Evolutionary conservation across 441 rosid species (phyloP).

Genomic region (Corymbia calophylla): DNA sequence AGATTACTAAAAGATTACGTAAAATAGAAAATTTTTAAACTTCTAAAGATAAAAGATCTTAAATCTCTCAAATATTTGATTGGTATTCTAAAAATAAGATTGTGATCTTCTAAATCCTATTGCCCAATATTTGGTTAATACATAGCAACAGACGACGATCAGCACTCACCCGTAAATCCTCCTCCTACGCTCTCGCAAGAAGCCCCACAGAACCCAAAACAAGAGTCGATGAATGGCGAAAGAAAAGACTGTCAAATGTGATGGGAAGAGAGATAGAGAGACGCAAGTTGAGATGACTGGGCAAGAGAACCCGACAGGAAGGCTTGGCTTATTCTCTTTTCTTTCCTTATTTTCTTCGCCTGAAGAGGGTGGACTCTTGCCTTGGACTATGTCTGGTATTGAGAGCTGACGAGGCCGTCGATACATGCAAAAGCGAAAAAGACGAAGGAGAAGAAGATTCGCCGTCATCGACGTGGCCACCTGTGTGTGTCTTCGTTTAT

Average conservation of each 20-base stretch:
- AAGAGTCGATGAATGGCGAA: neutral
- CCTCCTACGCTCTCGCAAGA: neutral
- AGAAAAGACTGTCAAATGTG: neutral
- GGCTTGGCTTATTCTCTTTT: neutral
- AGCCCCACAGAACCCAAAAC: neutral
- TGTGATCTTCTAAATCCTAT: too few relatives aligned
- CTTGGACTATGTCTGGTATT: neutral
- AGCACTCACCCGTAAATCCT: neutral
- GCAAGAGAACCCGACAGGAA: neutral
- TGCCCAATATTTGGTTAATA: too few relatives aligned
- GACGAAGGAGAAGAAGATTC: neutral
- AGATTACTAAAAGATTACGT: too few relatives aligned
- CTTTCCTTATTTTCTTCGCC: neutral
- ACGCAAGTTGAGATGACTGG: neutral
- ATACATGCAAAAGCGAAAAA: neutral
- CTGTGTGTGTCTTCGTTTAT: too few relatives aligned
- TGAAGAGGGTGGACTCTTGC: neutral
- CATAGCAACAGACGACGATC: too few relatives aligned
- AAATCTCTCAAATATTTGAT: too few relatives aligned
- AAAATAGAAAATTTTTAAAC: too few relatives aligned
- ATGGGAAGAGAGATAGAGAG: neutral
- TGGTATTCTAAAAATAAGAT: too few relatives aligned
- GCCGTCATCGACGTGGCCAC: neutral
- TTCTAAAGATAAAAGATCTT: too few relatives aligned
- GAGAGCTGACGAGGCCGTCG: neutral